Base-by-base conservation (phyloP, 306 rosid genomes). In the Clitoria ternatea region DNA sequence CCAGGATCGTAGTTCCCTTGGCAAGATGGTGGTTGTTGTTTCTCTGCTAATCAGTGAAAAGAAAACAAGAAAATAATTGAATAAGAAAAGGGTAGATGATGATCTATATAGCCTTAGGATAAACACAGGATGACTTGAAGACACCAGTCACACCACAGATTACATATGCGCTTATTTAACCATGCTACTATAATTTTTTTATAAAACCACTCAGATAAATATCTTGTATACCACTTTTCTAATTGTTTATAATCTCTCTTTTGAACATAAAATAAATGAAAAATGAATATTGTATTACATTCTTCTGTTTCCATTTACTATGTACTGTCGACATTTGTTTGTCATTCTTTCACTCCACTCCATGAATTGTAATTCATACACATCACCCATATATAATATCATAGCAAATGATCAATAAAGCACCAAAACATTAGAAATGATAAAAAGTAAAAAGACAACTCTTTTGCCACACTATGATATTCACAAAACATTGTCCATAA, bases 1-100 rank as follows among this genome's bases (percentile, higher is more conserved):
- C 83, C 79, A 39, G 76, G 76, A 79, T 59, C 30, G 6, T 10
- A 60, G 76, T 42, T 73, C 67, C 79, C 83, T 49, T 60, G 66
- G 72, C 13, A 42, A 60, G 64, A 15, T 50, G 83, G 79, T 15
- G 52, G 76, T 47, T 50, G 61, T 30, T 40, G 71, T 12, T 66
- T 79, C 72, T 61, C 83, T 73, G 76, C 50, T 47, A 2, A 18
- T 35, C 50, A 72, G 43, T 57, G 55, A 20, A 57, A 24, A 66
- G 10, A 57, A 57, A 73, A 64, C 42, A 57, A 48, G 23, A 59
- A 48, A 66, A 79, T 1, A 39, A 40, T 66, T 29, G 30, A 47
- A 39, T 48, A 63, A 43, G 62, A 23, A 20, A 53, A 42, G n/a
- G 64, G 11, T 68, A 24, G 8, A 47, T n/a, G 30, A 35, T 15